Base-by-base conservation (phyloP, 805 yeast genomes). In the Candida silvicultrix region DNA sequence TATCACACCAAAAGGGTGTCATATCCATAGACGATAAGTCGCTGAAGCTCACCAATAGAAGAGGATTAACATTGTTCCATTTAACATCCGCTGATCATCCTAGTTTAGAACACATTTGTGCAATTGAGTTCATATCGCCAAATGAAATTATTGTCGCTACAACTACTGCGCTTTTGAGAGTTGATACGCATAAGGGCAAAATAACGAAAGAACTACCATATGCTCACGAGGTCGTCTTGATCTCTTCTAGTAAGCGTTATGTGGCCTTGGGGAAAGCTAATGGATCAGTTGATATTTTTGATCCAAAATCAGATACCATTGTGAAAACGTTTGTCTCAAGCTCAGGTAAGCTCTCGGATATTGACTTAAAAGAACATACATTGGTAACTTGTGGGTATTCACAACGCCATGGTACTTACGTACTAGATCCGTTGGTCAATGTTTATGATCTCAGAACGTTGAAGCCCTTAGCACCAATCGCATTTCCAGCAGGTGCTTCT, bases 401-500 rank as follows among this genome's bases (percentile, higher is more conserved):
- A 0, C 66, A 80, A 21, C 77, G 89, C 41, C 77, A 80, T 43
- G 80, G 81, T 41, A 70, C 73, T 8, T 71, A 71, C 45, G 64
- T 74, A 18, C 72, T 80, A 9, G 98, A 94, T 59, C 92, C 96
- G 0, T 73, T 92, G 50, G 89, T 92, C 19, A 83, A 83, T 53
- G 80, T 89, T 19, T 89, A 80, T 62, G 98, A 94, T 62, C 62
- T 88, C 28, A 74, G 95, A 50, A 76, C 80, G 47, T 70, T 86
- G 78, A 75, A 78, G 44, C 75, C 89, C 2, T 64, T 83, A 45
- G 71, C 95, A 0, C 97, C 97, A 3, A 72, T 92, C 8, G 80
- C 97, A 4, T 89, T 89, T 57, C 89, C 94, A 1, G 83, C 89
- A 0, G 97, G 97, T 12, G 97, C 98, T 1, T 74, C 85, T 10